phyloP scores from a whole-genome alignment of 805 yeast species.

The Tetrapisispora taiwanensis region DNA sequence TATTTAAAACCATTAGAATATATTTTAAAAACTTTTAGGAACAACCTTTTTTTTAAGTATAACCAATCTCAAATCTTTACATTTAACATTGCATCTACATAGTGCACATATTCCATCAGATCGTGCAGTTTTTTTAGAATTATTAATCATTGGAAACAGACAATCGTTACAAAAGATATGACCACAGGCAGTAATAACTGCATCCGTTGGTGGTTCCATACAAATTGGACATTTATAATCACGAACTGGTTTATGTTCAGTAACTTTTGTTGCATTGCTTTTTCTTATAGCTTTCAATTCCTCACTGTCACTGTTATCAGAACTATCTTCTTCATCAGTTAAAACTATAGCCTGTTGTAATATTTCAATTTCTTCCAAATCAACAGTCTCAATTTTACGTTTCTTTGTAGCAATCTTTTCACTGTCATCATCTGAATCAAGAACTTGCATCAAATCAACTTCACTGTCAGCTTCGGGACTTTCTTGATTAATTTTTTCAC shows the following conservation, averaged over 20 bases:
- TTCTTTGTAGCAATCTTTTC: background rate
- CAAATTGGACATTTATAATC: slow-evolving; percentile 45
- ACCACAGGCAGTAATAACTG: slow-evolving; percentile 47
- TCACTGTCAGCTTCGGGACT: background rate
- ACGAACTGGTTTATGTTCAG: slow-evolving; percentile 23
- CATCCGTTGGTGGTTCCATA: slow-evolving; percentile 40
- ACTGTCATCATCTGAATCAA: background rate
- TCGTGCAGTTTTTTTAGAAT: slow-evolving; percentile 31
- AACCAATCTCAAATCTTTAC: slow-evolving; percentile 24
- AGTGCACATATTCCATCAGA: slow-evolving; percentile 34
- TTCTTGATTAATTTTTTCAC: background rate
- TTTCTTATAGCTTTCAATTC: slow-evolving; percentile 1
- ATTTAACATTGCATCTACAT: slow-evolving; percentile 31
- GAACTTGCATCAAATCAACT: background rate
- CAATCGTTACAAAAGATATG: slow-evolving; percentile 48
- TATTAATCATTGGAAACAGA: slow-evolving; percentile 39
- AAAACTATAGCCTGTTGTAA: slow-evolving; percentile 32
- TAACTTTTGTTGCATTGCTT: slow-evolving; percentile 12
- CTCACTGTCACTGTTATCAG: slow-evolving; percentile 1
- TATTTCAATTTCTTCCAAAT: slow-evolving; percentile 18
- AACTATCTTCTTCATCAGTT: slow-evolving; percentile 28
- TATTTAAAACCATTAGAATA: background rate
- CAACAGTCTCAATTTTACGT: slow-evolving; percentile 1
- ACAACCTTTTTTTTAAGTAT: slow-evolving; percentile 27
- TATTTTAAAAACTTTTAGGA: slow-evolving; percentile 2